phyloP scores from a whole-genome alignment of 2,329 filamentous ascomycete genomes.

The Fusarium sp. region DNA sequence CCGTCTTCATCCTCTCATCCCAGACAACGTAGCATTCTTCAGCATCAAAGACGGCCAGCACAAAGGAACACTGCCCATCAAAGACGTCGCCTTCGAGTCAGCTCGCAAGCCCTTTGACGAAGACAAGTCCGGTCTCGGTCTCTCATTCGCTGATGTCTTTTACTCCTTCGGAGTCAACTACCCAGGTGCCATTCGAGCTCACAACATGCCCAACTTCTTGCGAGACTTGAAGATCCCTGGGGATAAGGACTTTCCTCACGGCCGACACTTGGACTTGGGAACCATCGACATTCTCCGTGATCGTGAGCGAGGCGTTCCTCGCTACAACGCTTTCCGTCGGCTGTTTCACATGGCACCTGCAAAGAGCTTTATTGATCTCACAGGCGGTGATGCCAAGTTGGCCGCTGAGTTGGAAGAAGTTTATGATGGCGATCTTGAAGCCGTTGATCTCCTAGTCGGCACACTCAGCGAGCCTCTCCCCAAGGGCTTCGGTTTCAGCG shows the following conservation, averaged over 20 bases:
- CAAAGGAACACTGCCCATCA: constrained; percentile 11
- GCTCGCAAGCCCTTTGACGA: constrained; percentile 13
- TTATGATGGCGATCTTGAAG: constrained; percentile 9
- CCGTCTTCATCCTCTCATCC: constrained; percentile 23
- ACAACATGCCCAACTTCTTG: constrained; percentile 28
- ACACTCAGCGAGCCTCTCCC: constrained; percentile 24
- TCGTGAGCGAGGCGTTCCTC: constrained; percentile 27
- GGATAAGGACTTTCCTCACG: constrained; percentile 16
- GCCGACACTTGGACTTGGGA: constrained; percentile 24
- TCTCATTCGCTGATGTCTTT: constrained; percentile 16
- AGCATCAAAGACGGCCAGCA: constrained; percentile 12
- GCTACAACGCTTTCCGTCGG: constrained; percentile 29
- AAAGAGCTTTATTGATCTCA: constrained; percentile 17
- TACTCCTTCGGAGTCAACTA: constrained; percentile 30
- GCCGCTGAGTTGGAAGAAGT: constrained; percentile 19
- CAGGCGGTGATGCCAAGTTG: constrained; percentile 14
- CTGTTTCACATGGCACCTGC: constrained; percentile 21
- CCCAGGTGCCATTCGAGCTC: constrained; percentile 24
- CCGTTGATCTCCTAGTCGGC: constrained; percentile 16
- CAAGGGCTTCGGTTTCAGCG: constrained; percentile 23
- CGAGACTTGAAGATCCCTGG: constrained; percentile 11
- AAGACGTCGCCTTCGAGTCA: constrained; percentile 16
- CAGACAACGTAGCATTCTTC: constrained; percentile 26
- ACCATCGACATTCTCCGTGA: constrained; percentile 33
- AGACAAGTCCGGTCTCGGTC: background rate